Conservation (phyloP, 371 early-diverging fungal genomes). For the Mortierella sp. region DNA sequence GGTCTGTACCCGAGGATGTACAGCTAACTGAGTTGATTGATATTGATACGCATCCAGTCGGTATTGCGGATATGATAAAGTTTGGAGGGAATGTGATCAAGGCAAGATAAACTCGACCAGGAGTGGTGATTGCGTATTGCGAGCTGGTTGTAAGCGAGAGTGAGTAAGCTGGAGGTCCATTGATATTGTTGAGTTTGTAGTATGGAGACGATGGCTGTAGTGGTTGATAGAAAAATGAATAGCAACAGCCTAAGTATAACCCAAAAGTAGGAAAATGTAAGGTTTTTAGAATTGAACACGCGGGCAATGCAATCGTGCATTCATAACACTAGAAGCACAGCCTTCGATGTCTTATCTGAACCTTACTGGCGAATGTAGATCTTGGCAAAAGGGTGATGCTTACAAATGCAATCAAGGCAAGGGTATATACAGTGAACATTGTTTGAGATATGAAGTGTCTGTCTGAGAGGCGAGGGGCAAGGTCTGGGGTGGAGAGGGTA, state of each 20-base stretch:
- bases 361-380: slow-evolving; percentile 35
- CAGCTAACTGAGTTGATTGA: slow-evolving; percentile 23
- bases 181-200: neutral
- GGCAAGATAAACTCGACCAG: slow-evolving; percentile 7
- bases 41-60: slow-evolving; percentile 11
- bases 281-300: neutral
- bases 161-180: slow-evolving; percentile 14
- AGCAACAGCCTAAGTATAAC: slow-evolving; percentile 28
- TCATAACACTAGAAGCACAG: neutral
- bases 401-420: neutral
- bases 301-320: neutral
- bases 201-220: slow-evolving; percentile 7
- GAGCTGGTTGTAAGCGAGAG: slow-evolving; percentile 25
- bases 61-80: slow-evolving; percentile 30
- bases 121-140: slow-evolving; percentile 26
- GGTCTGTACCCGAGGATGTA: slow-evolving; percentile 4
- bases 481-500: neutral
- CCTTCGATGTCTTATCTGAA: too few relatives aligned
- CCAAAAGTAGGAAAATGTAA: neutral
- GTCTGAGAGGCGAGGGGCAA: too few relatives aligned
- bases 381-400: slow-evolving; percentile 12
- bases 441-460: too few relatives aligned
- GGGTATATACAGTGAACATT: neutral
- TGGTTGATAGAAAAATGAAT: slow-evolving; percentile 8
- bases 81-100: slow-evolving; percentile 22